phyloP scores from a whole-genome alignment of 768 basidiomycete species.

The Mycena rosella region DNA sequence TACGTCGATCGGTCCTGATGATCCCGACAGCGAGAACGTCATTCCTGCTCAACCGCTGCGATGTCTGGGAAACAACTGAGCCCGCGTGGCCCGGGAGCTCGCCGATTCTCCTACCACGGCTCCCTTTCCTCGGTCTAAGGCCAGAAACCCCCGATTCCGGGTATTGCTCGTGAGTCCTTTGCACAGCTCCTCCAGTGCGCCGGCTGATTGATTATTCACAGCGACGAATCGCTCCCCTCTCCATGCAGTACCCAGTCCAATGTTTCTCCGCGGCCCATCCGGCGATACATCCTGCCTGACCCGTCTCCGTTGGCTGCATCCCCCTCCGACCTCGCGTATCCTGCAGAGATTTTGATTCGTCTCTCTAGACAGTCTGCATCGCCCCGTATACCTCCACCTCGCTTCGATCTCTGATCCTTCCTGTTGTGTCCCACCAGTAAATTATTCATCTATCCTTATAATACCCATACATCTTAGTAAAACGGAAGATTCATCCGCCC shows the following conservation, averaged over 20 bases:
- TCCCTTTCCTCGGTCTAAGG: conserved; percentile 5
- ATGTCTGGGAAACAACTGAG: not conserved
- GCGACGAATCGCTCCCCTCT: conserved; percentile 6
- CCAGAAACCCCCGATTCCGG: conserved; percentile 13
- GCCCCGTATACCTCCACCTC: not conserved
- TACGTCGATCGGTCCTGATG: not conserved
- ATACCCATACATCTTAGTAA: no score
- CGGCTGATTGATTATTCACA: not conserved
- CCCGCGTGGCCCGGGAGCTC: not conserved
- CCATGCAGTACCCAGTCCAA: not conserved
- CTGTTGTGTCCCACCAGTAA: not conserved
- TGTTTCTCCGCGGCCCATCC: not conserved
- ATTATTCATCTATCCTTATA: not conserved
- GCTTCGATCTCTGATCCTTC: not conserved
- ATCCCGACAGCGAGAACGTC: not conserved
- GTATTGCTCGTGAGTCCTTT: conserved; percentile 15
- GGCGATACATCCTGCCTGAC: conserved; percentile 28
- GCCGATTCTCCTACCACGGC: conserved; percentile 21
- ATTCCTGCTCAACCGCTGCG: not conserved
- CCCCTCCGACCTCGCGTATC: conserved; percentile 15
- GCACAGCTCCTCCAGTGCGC: not conserved
- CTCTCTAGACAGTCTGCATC: not conserved
- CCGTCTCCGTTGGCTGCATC: not conserved
- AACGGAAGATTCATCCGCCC: no score
- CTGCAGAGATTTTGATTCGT: conserved; percentile 1